These are phyloP conservation scores for Sabuloglossum arenarium DNA, from an alignment of 495 filamentous ascomycete species.

Conservation along the genomic window DNA sequence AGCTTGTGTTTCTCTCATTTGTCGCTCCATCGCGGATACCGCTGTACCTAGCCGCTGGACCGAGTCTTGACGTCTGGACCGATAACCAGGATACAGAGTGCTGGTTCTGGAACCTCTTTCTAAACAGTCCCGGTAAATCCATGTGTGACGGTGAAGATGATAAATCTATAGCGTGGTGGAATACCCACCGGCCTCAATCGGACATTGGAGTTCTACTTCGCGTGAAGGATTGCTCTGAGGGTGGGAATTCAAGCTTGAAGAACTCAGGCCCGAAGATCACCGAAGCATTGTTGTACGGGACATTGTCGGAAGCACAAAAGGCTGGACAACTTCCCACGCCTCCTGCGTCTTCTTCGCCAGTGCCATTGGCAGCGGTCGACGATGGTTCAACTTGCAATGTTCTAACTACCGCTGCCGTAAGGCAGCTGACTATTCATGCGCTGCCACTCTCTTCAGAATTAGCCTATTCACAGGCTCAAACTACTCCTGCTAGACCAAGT, in stretches of 20 bases:
- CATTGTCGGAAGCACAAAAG: background rate
- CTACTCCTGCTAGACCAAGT: background rate
- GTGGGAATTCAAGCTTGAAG: background rate
- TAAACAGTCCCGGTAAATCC: background rate
- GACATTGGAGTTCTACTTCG: constrained; percentile 1
- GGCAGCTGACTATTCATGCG: background rate
- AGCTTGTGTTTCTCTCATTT: background rate
- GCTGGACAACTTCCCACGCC: background rate
- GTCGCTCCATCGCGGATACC: constrained; percentile 1
- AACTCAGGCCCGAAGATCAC: background rate
- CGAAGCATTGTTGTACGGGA: constrained; percentile 1
- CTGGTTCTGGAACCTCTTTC: constrained; percentile 2
- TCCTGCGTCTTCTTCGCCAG: background rate
- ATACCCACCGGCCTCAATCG: background rate
- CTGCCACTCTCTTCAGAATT: constrained; percentile 3
- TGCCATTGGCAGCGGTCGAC: background rate
- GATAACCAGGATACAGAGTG: background rate
- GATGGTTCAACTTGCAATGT: background rate
- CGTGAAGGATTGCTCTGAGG: background rate
- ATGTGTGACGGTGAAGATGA: background rate
- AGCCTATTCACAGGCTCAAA: background rate
- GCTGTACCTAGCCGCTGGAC: background rate
- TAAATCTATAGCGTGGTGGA: background rate
- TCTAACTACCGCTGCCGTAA: background rate
- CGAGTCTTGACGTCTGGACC: background rate